Evolutionary conservation across 495 filamentous ascomycete genomes (phyloP).

Genomic region (Chaetomium tenue): DNA sequence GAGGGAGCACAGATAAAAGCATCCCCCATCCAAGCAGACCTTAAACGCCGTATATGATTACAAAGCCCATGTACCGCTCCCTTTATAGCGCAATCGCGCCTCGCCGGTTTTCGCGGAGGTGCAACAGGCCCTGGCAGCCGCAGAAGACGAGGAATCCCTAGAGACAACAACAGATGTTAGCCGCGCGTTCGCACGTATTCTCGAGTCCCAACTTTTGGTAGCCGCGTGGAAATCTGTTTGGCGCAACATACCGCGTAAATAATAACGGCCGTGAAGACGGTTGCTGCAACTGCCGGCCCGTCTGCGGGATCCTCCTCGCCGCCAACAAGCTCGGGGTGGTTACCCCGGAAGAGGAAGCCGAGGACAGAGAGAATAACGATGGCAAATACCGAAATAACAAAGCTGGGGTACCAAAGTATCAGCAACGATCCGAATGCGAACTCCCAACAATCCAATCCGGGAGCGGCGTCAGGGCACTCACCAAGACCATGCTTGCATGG

Average conservation of each 20-base stretch:
- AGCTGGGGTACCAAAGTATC: constrained; percentile 48
- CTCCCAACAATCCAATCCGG: neutral
- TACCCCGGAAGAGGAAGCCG: constrained; percentile 71
- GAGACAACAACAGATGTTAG: constrained; percentile 17
- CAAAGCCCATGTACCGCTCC: constrained; percentile 2
- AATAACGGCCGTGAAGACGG: constrained; percentile 78
- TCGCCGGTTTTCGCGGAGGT: constrained; percentile 70
- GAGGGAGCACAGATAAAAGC: constrained; percentile 9
- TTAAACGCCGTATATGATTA: constrained; percentile 30
- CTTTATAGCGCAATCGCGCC: constrained; percentile 73
- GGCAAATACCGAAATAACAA: constrained; percentile 83
- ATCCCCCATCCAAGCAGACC: constrained; percentile 18
- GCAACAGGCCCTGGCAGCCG: constrained; percentile 77
- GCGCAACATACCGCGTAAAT: constrained; percentile 72
- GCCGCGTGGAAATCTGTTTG: neutral
- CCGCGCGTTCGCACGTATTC: neutral
- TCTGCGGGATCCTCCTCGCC: constrained; percentile 69
- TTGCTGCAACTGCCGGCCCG: constrained; percentile 71
- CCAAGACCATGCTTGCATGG: constrained; percentile 93
- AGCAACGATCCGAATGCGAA: neutral
- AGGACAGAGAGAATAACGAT: constrained; percentile 85
- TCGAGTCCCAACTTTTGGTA: neutral
- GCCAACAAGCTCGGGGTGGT: constrained; percentile 79
- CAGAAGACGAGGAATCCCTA: constrained; percentile 90
- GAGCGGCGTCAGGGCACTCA: constrained; percentile 43